Evolutionary conservation across 352 stramenopile species (phyloP).

Genomic region (Phytophthora citricola): DNA sequence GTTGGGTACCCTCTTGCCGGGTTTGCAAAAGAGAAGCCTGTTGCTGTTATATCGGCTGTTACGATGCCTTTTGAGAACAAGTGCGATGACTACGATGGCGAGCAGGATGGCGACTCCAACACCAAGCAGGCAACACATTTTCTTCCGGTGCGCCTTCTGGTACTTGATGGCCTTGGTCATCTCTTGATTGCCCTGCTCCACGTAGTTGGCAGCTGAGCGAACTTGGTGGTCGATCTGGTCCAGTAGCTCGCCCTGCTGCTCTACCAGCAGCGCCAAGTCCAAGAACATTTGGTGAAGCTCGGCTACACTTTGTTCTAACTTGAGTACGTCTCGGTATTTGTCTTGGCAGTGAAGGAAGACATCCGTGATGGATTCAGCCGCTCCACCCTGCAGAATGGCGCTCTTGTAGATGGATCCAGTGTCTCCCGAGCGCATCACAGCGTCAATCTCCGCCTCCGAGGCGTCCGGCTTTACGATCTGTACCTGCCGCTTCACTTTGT

Average conservation of each 20-base stretch:
- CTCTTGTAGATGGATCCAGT: conserved; percentile 87
- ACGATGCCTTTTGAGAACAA: conserved; percentile 51
- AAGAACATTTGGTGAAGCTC: conserved; percentile 99
- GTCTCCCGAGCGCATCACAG: conserved; percentile 93
- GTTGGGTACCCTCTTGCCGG: neutral
- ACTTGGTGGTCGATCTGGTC: conserved; percentile 99
- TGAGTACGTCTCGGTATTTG: conserved; percentile 98
- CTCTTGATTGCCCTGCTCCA: conserved; percentile 97
- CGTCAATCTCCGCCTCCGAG: conserved; percentile 97
- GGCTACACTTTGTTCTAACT: conserved; percentile 95
- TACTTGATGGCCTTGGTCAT: conserved; percentile 95
- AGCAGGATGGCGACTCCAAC: conserved; percentile 70
- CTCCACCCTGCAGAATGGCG: conserved; percentile 78
- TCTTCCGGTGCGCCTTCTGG: conserved; percentile 97
- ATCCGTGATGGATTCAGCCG: conserved; percentile 86
- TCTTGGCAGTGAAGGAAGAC: conserved; percentile 96
- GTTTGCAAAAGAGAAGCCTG: conserved; percentile 14
- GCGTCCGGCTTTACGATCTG: conserved; percentile 98
- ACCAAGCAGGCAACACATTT: conserved; percentile 88
- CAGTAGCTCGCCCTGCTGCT: conserved; percentile 98
- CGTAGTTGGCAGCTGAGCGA: conserved; percentile 94
- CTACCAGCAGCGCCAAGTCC: conserved; percentile 97
- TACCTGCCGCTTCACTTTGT: conserved; percentile 97
- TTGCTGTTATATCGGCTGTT: conserved; percentile 20
- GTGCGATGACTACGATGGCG: conserved; percentile 77